A percentile compares a stretch with the other conserved stretches of the same genome.
phyloP scores from a whole-genome alignment of 192 early-diverging fungal species.

The Backusella luteola region DNA sequence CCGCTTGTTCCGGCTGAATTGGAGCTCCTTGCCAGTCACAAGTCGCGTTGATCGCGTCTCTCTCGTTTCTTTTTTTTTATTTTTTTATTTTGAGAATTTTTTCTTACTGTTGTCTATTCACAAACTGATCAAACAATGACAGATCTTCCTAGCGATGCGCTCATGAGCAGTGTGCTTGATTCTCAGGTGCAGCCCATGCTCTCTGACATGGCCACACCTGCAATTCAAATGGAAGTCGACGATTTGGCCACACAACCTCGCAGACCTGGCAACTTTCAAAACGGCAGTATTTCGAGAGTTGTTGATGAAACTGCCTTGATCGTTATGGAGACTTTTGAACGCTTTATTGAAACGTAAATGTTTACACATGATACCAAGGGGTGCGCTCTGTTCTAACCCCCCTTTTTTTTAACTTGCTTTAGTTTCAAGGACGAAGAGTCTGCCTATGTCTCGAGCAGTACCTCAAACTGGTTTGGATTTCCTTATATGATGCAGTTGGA shows the following conservation, averaged over 20 bases:
- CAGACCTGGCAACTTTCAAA: conserved; percentile 14
- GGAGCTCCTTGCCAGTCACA: background rate
- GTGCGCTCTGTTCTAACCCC: too few relatives aligned
- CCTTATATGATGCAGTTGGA: conserved; percentile 71
- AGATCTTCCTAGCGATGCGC: conserved; percentile 18
- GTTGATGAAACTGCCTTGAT: conserved; percentile 70
- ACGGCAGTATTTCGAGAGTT: conserved; percentile 48
- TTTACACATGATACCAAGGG: background rate
- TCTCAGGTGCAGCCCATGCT: conserved; percentile 15
- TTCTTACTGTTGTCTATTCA: background rate
- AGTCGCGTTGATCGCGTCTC: background rate
- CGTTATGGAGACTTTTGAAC: conserved; percentile 67
- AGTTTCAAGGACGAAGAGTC: conserved; percentile 27
- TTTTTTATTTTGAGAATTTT: background rate
- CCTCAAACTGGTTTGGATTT: conserved; percentile 27
- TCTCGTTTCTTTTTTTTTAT: background rate
- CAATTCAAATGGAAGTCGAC: conserved; percentile 23
- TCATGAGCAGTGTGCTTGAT: conserved; percentile 18
- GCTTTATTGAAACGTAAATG: conserved; percentile 59
- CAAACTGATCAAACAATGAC: conserved; percentile 11
- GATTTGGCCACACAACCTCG: conserved; percentile 12
- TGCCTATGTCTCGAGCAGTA: conserved; percentile 15
- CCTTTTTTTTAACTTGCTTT: background rate
- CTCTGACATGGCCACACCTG: conserved; percentile 17
- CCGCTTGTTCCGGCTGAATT: background rate